Evolutionary conservation across 2,329 filamentous ascomycete species (phyloP), one percentile per base, ranked within the genome.

Genomic region (Fusarium sp.): DNA sequence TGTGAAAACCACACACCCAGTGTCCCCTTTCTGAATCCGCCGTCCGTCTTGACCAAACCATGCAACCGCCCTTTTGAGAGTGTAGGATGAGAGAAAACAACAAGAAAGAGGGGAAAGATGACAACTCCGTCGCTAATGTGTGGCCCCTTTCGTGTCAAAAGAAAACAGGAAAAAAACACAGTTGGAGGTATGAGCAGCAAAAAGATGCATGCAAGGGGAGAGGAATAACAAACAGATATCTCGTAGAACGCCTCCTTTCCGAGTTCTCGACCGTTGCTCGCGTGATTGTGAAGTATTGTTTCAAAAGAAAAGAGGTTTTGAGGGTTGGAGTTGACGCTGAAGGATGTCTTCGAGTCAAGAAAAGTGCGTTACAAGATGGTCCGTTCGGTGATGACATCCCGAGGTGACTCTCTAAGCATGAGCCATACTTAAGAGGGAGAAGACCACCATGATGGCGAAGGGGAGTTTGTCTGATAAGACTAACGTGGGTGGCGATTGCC

Each of bases 91-190:
- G 53, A 56, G 40, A 44, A 31, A 47, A 8, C 10, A 23, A 27
- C 16, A 13, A 36, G 16, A 36, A 60, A 51, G 27, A 31, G 30
- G 41, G n/a, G 50, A 63, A 67, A 66, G 44, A 70, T 55, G 48
- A 67, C 66, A 81, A 81, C 80, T 80, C 80, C 80, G 73, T 80
- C 80, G 80, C 80, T 81, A 76, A 81, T 82, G 80, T 77, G 56
- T 58, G 54, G 59, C 72, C 53, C 57, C 27, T 11, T 50, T 28
- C 30, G 30, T 27, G 18, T 55, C 23, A 23, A 23, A 23, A 23
- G 23, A 23, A 23, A 23, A 23, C 23, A 23, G 58, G 55, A 57
- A 68, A 37, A 55, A 60, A 39, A 36, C 61, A 62, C 46, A 15
- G 18, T 18, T 40, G 37, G 44, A 53, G 51, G 56, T 40, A 59